Percentiles rank a stretch among this genome's conserved stretches.
These are phyloP conservation scores for Trichoderma sp. DNA, from an alignment of 2,329 filamentous ascomycete species.

Conservation along the genomic window DNA sequence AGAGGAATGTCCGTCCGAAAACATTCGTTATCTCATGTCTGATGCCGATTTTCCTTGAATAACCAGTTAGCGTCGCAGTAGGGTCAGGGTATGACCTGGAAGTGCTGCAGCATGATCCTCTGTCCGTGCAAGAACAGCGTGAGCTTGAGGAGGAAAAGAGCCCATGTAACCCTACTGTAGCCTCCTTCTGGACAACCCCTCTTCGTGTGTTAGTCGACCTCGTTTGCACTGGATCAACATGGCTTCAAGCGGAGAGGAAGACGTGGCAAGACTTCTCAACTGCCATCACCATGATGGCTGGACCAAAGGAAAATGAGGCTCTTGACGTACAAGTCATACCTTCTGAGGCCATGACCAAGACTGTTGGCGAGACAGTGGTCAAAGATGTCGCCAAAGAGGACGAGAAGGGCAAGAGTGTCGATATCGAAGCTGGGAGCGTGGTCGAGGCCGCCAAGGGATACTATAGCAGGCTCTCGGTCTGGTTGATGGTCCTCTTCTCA, in stretches of 20 bases:
- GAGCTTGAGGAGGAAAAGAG: slow-evolving; percentile 10
- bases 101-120: no score
- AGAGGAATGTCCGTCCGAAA: not conserved
- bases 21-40: not conserved
- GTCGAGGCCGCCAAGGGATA: slow-evolving; percentile 33
- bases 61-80: slow-evolving; percentile 5
- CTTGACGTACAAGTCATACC: not conserved
- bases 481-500: slow-evolving; percentile 49
- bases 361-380: not conserved
- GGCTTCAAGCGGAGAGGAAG: not conserved
- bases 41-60: slow-evolving; percentile 9
- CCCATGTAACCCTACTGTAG: slow-evolving; percentile 24
- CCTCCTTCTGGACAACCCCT: not conserved
- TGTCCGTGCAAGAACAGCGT: not conserved
- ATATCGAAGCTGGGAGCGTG: slow-evolving; percentile 31
- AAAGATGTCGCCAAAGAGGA: slow-evolving; percentile 1
- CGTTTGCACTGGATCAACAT: not conserved
- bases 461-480: slow-evolving; percentile 47
- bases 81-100: no score
- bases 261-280: not conserved
- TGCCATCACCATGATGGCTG: not conserved
- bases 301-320: not conserved
- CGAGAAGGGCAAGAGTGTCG: slow-evolving; percentile 12
- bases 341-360: not conserved
- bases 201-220: slow-evolving; percentile 16